phyloP scores from a whole-genome alignment of 176 grass and related monocot species.

The Triticum timopheevii region DNA sequence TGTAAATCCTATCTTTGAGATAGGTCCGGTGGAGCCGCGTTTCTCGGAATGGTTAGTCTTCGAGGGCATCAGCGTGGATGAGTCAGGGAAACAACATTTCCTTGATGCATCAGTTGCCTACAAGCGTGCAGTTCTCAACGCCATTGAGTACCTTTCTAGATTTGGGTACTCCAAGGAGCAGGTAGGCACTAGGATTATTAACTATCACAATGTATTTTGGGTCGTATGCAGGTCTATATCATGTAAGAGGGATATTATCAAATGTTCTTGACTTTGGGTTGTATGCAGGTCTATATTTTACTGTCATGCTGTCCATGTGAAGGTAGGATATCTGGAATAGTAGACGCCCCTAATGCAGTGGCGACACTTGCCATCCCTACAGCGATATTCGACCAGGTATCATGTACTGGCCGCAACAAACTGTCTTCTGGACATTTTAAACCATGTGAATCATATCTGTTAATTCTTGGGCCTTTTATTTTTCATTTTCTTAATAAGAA shows the following conservation, averaged over 20 bases:
- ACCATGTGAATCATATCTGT: background rate
- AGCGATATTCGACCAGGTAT: slow-evolving; percentile 87
- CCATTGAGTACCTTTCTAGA: slow-evolving; percentile 79
- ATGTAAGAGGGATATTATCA: slow-evolving; percentile 18
- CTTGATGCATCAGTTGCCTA: slow-evolving; percentile 87
- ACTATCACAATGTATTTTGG: background rate
- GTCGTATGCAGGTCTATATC: background rate
- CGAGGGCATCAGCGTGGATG: slow-evolving; percentile 95
- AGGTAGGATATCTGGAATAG: slow-evolving; percentile 91
- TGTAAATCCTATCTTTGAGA: slow-evolving; percentile 93
- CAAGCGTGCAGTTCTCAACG: slow-evolving; percentile 87
- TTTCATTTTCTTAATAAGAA: background rate
- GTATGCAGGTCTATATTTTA: slow-evolving; percentile 75
- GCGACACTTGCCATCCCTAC: slow-evolving; percentile 85
- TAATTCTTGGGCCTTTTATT: background rate
- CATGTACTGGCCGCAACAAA: background rate
- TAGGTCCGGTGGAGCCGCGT: slow-evolving; percentile 80
- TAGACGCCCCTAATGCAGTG: slow-evolving; percentile 82
- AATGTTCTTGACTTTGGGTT: slow-evolving; percentile 22
- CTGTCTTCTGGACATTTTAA: slow-evolving; percentile 13
- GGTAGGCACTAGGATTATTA: slow-evolving; percentile 35
- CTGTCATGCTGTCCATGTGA: slow-evolving; percentile 92
- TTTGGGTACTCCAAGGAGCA: slow-evolving; percentile 98
- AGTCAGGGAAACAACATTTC: slow-evolving; percentile 81
- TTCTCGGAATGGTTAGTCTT: slow-evolving; percentile 98